phyloP scores from a whole-genome alignment of 495 filamentous ascomycete genomes.

The Podospora pseudoanserina region DNA sequence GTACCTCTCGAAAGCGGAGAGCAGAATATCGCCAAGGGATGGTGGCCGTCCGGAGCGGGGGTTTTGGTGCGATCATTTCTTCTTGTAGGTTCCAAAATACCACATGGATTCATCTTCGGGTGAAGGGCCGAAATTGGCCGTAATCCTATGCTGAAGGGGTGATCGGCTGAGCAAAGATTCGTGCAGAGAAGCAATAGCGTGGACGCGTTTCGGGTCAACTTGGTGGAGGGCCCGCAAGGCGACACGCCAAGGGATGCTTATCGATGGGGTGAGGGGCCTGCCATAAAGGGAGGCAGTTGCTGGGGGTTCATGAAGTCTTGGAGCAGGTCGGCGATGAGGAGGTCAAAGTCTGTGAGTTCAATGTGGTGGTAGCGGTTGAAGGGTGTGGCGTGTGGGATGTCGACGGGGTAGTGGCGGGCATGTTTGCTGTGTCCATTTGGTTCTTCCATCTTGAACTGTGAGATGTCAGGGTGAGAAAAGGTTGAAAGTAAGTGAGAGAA shows the following conservation, averaged over 20 bases:
- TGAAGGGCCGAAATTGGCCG: too few species aligned
- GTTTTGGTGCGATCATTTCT: too few species aligned
- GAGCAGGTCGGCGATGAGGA: constrained; percentile 39
- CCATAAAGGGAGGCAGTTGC: constrained; percentile 19
- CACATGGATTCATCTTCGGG: too few species aligned
- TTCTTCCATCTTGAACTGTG: background rate
- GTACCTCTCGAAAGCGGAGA: too few species aligned
- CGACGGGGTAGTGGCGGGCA: constrained; percentile 35
- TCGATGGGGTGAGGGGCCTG: background rate
- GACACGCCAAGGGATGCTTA: background rate
- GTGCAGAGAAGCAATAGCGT: background rate
- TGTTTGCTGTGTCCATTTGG: background rate
- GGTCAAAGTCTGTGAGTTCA: constrained; percentile 30
- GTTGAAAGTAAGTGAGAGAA: background rate
- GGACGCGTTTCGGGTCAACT: background rate
- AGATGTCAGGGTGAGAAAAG: background rate
- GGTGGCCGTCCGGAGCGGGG: too few species aligned
- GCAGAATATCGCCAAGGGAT: too few species aligned
- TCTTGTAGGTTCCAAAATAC: too few species aligned
- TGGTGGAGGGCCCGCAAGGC: background rate
- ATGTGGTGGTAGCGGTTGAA: constrained; percentile 36
- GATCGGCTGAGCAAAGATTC: background rate
- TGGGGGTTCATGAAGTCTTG: constrained; percentile 30
- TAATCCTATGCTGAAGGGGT: background rate
- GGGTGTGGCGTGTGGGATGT: constrained; percentile 27